phyloP scores from a whole-genome alignment of 1,139 yeast genomes.

The Torulaspora globosa region DNA sequence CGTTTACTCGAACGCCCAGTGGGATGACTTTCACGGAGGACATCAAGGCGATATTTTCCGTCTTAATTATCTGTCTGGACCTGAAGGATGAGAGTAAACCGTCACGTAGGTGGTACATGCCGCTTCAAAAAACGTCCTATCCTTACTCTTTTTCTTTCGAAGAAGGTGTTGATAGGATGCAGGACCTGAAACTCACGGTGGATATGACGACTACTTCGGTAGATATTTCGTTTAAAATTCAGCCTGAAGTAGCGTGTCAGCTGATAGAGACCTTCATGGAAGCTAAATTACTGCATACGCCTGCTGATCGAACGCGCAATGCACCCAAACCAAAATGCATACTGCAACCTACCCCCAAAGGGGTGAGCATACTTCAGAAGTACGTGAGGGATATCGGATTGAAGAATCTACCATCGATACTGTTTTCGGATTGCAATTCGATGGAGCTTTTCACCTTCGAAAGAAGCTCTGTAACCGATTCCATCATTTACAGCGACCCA shows the following conservation, averaged over 20 bases:
- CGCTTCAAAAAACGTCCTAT: conserved; percentile 28
- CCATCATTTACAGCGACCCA: conserved; percentile 60
- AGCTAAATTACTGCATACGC: conserved; percentile 71
- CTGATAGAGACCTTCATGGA: conserved; percentile 55
- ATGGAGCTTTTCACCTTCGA: conserved; percentile 70
- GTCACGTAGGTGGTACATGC: conserved; percentile 28
- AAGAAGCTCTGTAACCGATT: conserved; percentile 56
- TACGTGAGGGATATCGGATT: conserved; percentile 60
- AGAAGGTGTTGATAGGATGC: conserved; percentile 53
- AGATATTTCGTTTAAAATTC: conserved; percentile 57
- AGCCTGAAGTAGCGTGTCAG: conserved; percentile 47
- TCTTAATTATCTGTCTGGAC: conserved; percentile 48
- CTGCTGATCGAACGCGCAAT: conserved; percentile 64
- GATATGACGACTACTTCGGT: conserved; percentile 52
- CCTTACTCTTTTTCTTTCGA: conserved; percentile 54
- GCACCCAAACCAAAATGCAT: conserved; percentile 42
- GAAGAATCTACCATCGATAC: conserved; percentile 44
- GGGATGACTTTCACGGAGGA: conserved; percentile 55
- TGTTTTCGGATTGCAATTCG: conserved; percentile 58
- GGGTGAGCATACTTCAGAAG: conserved; percentile 62
- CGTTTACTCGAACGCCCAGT: conserved; percentile 47
- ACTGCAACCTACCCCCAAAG: conserved; percentile 90
- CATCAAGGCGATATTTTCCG: conserved; percentile 53
- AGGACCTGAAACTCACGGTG: conserved; percentile 46
- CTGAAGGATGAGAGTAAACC: conserved; percentile 36